Evolutionary conservation across 2,329 filamentous ascomycete genomes (phyloP).

Genomic region (Tolypocladium sp.): DNA sequence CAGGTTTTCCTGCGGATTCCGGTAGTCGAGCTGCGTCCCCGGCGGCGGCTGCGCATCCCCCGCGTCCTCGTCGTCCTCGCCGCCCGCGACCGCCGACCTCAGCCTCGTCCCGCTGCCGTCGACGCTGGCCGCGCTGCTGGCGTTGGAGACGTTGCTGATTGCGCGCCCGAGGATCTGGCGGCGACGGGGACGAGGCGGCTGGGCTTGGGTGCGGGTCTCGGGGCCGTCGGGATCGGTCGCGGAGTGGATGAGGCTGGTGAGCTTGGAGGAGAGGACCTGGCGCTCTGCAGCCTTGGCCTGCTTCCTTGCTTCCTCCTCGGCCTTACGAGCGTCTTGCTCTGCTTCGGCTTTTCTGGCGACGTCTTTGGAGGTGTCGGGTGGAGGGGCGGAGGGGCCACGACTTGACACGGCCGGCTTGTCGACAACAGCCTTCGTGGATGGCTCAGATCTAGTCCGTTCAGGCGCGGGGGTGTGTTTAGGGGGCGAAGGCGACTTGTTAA

Average conservation of each 20-base stretch:
- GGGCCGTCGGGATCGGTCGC: conserved; percentile 5
- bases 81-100: neutral
- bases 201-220: conserved; percentile 4
- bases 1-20: conserved; percentile 36
- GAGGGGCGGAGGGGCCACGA: conserved; percentile 6
- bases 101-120: conserved; percentile 15
- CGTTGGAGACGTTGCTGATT: conserved; percentile 46
- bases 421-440: conserved; percentile 8
- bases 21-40: conserved; percentile 45
- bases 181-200: conserved; percentile 19
- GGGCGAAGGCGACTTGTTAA: conserved; percentile 31
- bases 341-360: conserved; percentile 3
- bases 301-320: conserved; percentile 10
- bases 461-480: conserved; percentile 13
- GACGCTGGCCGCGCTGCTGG: conserved; percentile 35
- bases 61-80: conserved; percentile 9
- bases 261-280: conserved; percentile 29
- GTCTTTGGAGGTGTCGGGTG: neutral
- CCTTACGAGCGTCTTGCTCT: conserved; percentile 4
- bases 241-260: conserved; percentile 32
- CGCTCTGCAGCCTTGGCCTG: conserved; percentile 26
- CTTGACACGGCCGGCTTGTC: conserved; percentile 2
- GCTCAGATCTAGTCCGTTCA: conserved; percentile 29
- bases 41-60: conserved; percentile 25
- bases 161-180: conserved; percentile 49